phyloP scores from a whole-genome alignment of 1,284 basidiomycete genomes.

The Pseudozyma sp. region DNA sequence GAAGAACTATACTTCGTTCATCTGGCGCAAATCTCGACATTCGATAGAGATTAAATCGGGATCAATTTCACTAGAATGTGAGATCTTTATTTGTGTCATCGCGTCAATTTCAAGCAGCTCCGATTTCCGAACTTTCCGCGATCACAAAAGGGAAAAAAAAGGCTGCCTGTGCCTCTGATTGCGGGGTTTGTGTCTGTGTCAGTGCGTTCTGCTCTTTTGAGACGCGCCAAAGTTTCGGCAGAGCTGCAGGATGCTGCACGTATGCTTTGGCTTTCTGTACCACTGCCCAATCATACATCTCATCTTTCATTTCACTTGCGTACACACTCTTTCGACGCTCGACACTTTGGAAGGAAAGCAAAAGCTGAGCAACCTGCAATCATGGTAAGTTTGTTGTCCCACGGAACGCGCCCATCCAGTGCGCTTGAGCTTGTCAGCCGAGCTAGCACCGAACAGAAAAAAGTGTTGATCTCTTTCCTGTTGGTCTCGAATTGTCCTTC shows the following conservation, averaged over 20 bases:
- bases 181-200: no score
- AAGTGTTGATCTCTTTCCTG: constrained; percentile 17
- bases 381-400: constrained; percentile 15
- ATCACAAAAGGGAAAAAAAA: background rate
- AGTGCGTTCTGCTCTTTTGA: no score
- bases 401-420: background rate
- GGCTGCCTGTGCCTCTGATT: no score
- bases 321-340: no score
- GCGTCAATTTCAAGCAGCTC: background rate
- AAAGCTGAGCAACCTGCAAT: background rate
- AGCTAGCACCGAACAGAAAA: background rate
- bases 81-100: no score
- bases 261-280: background rate
- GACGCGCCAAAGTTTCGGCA: constrained; percentile 12
- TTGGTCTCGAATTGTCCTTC: constrained; percentile 4
- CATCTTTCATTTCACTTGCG: background rate
- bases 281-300: background rate
- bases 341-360: no score
- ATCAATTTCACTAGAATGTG: no score
- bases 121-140: background rate
- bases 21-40: no score
- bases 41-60: no score
- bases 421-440: background rate
- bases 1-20: no score
- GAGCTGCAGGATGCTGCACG: constrained; percentile 27